Percentiles rank a stretch among this genome's conserved stretches.
These are phyloP conservation scores for Leccinellum albellum DNA, from an alignment of 768 basidiomycete genomes.

Conservation along the genomic window DNA sequence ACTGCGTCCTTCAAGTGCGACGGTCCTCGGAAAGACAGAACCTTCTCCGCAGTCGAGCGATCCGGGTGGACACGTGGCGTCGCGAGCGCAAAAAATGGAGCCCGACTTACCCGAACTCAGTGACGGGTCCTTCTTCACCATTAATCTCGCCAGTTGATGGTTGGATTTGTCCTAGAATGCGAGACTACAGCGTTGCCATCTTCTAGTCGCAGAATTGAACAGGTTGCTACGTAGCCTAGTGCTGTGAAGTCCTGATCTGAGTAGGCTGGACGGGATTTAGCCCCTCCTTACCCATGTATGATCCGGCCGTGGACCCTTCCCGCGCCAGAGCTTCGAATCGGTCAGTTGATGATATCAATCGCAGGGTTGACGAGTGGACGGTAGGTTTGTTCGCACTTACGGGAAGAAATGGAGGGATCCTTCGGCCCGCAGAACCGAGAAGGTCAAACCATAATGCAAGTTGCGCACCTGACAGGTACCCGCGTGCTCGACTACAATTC, in stretches of 20 bases:
- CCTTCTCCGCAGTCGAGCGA: conserved; percentile 7
- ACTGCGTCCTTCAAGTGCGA: background rate
- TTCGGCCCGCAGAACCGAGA: conserved; percentile 3
- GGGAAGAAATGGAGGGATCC: conserved; percentile 12
- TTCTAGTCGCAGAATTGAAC: conserved; percentile 6
- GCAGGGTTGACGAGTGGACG: background rate
- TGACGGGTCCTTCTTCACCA: background rate
- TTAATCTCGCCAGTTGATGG: conserved; percentile 1
- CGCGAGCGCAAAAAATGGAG: conserved; percentile 10
- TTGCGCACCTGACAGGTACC: background rate
- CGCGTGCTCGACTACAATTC: background rate
- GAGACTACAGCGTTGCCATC: background rate
- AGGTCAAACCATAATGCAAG: background rate
- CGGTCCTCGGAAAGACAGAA: conserved; percentile 1
- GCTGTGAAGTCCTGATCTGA: conserved; percentile 2
- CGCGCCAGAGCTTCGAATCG: background rate
- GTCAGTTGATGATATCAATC: background rate
- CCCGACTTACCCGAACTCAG: background rate
- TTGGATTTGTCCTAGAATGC: conserved; percentile 7
- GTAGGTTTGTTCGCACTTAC: conserved; percentile 8
- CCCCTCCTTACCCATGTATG: conserved; percentile 1
- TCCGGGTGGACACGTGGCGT: background rate
- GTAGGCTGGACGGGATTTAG: background rate
- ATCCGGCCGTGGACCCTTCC: conserved; percentile 19
- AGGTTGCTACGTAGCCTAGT: background rate